These are phyloP conservation scores for Neurospora hispaniola DNA, from an alignment of 495 filamentous ascomycete species.

Conservation along the genomic window DNA sequence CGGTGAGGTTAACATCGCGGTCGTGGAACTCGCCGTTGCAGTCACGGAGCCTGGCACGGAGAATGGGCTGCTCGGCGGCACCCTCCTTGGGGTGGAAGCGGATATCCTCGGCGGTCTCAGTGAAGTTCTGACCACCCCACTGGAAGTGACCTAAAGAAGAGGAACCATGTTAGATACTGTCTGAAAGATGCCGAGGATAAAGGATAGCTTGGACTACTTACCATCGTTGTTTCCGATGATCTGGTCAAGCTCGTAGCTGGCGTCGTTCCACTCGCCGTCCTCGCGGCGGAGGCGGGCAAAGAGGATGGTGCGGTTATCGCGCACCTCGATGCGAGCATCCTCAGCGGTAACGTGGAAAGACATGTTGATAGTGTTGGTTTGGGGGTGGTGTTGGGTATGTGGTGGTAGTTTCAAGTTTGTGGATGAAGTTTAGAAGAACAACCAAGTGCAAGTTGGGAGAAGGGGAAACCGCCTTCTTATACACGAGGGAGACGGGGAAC, in stretches of 20 bases:
- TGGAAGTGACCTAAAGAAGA: slow-evolving; percentile 27
- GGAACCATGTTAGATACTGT: background rate
- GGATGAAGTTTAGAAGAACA: background rate
- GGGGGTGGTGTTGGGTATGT: background rate
- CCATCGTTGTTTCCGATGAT: slow-evolving; percentile 38
- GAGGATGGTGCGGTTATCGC: slow-evolving; percentile 29
- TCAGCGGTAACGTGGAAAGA: slow-evolving; percentile 34
- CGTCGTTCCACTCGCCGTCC: slow-evolving; percentile 18
- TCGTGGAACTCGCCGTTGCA: slow-evolving; percentile 1
- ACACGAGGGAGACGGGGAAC: background rate
- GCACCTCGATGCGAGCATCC: slow-evolving; percentile 23
- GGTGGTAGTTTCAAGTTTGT: background rate
- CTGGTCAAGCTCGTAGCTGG: slow-evolving; percentile 30
- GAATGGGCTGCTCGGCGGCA: slow-evolving; percentile 20
- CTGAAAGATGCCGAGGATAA: background rate
- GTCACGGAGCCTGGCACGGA: slow-evolving; percentile 16
- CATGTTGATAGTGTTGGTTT: slow-evolving; percentile 6
- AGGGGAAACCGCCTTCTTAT: background rate
- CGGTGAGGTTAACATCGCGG: slow-evolving; percentile 20
- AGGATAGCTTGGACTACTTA: slow-evolving; percentile 5
- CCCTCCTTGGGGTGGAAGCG: slow-evolving; percentile 30
- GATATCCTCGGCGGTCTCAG: slow-evolving; percentile 27
- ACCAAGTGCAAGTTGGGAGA: background rate
- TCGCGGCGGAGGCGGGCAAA: slow-evolving; percentile 20
- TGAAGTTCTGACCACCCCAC: slow-evolving; percentile 36